Evolutionary conservation across 164 flowering plant species (phyloP), one percentile per base, ranked within the genome.

Genomic region (Aristolochia contorta): DNA sequence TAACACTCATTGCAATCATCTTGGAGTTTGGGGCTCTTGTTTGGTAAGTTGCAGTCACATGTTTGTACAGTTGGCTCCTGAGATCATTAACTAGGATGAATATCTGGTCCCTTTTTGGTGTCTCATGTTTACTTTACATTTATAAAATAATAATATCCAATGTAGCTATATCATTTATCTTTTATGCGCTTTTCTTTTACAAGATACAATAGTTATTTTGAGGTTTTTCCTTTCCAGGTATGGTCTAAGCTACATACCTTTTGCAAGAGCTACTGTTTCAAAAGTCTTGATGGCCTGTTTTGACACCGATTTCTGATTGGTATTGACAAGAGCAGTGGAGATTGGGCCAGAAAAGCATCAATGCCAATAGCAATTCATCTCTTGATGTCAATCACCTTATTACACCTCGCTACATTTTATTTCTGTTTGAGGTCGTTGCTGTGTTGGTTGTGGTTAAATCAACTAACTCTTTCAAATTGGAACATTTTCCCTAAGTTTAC

Each of bases 221-320:
- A 15, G 20, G 51, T 16, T 27, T 52, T 2, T 22, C 53, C 1
- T 65, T 57, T 65, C 60, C 82, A 91, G 97, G 97, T 91, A 91
- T 67, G 84, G 96, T 72, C 66, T 88, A 82, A 91, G 96, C 77
- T 91, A 88, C 78, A 86, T 91, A 45, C 97, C 97, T 23, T 91
- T 91, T 65, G 97, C 96, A 2, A 72, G 94, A 74, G 61, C 97
- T 16, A 82, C 86, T 90, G 84, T 88, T 60, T 82, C 94, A 0
- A 88, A 82, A 74, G 58, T 82, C 65, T 71, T 85, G 81, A 59
- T 67, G 9, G 65, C 84, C 69, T 86, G 94, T 76, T 86, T 91
- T 63, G 96, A 91, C 77, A 91, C 97, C 12, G 97, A 88, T 50
- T 91, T 88, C 68, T 91, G 82, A 51, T 37, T 37, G 43, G 43